phyloP scores from a whole-genome alignment of 306 rosid genomes.

The Dalbergia oliveri region DNA sequence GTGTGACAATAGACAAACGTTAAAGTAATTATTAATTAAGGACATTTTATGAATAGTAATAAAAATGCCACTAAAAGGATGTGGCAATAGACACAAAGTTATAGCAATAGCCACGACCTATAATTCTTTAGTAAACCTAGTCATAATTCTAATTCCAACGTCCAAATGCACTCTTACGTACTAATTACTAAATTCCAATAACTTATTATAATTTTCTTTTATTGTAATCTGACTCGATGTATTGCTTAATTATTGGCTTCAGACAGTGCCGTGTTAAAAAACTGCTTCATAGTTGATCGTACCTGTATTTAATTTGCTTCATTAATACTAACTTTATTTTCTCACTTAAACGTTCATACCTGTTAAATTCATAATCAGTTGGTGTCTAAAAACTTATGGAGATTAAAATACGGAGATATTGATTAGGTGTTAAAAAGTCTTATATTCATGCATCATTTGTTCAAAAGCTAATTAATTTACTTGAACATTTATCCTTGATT shows the following conservation, averaged over 20 bases:
- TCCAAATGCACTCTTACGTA: no score
- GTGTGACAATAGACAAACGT: no score
- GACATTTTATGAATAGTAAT: no score
- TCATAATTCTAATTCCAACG: no score
- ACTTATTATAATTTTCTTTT: background rate
- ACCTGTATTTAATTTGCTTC: no score
- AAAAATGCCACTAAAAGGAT: no score
- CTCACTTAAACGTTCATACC: background rate
- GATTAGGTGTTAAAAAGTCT: background rate
- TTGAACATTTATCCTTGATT: background rate
- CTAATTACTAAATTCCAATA: background rate
- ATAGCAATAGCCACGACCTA: no score
- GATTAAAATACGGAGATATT: background rate
- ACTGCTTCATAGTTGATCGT: background rate
- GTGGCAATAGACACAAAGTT: no score
- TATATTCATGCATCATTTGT: background rate
- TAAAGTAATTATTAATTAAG: no score
- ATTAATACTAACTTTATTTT: background rate
- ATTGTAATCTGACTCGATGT: background rate
- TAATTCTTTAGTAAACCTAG: no score
- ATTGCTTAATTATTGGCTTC: no score
- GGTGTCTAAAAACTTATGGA: background rate
- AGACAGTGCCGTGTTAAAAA: background rate
- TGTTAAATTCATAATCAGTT: background rate
- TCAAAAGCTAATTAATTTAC: no score